Evolutionary conservation across 352 stramenopile genomes (phyloP), one percentile per base, ranked within the genome.

Genomic region (Thraustochytrium striatum): DNA sequence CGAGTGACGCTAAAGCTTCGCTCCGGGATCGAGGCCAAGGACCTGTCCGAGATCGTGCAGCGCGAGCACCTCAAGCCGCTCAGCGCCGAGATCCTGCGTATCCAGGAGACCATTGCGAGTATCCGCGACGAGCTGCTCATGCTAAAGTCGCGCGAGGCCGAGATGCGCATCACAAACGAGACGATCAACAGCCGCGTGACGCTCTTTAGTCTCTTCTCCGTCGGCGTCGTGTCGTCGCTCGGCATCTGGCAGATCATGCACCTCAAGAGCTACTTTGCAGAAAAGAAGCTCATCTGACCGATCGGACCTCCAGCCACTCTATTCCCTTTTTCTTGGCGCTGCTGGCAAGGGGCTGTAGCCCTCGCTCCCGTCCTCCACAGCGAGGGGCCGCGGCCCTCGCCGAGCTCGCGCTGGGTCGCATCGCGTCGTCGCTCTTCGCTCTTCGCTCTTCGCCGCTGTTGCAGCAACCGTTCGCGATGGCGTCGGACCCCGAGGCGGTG

Each of bases 201-300:
- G 19, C 8, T 75, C 43, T 75, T 75, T 25, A 55, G 32, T 13
- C 52, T 75, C 5, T 75, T 75, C 36, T 75, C 65, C 39, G 47
- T 75, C 25, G 44, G 33, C 25, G 65, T 75, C n/a, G 65, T 75
- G 11, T 30, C 30, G 16, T 75, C 65, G 52, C 52, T 75, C 21
- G 65, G 65, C 39, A 38, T 41, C 39, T 75, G 65, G 65, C 65
- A 75, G 30, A 61, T 75, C 50, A 35, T 75, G 19, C 50, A 75
- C 30, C 65, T 75, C 65, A 75, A 75, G 50, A 61, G 41, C n/a
- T 75, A 75, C 65, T 75, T 75, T 75, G 9, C 43, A 32, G 11
- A 13, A 0, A 75, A 75, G 8, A 75, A 75, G 35, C 65, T 75
- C 50, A 75, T 75, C 50, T 75, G 30, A 61, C 11, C n/a, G n/a